Conservation (phyloP, 768 basidiomycete genomes). For the Glaciozyma antarctica region DNA sequence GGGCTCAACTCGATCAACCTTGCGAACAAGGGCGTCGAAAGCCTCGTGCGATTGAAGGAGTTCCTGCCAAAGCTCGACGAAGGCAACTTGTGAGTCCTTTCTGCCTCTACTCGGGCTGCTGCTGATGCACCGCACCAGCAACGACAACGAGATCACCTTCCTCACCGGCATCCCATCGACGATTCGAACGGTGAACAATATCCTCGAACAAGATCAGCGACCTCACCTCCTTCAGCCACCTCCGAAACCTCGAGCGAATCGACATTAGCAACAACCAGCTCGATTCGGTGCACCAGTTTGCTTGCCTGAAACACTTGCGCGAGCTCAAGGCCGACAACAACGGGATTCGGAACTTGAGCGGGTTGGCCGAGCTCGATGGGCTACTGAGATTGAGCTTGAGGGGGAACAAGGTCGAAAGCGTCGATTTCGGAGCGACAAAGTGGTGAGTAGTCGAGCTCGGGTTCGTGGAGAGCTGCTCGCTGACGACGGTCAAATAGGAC, state of each 20-base stretch:
- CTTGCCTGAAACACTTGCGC: conserved; percentile 70
- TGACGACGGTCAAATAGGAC: conserved; percentile 21
- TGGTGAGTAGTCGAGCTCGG: conserved; percentile 50
- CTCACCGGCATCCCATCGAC: conserved; percentile 43
- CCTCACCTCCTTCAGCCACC: conserved; percentile 77
- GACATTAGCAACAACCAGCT: conserved; percentile 86
- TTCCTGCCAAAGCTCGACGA: conserved; percentile 49
- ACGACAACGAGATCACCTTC: conserved; percentile 41
- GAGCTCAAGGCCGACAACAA: conserved; percentile 88
- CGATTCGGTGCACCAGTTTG: conserved; percentile 69
- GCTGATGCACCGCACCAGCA: conserved; percentile 28
- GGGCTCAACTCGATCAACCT: conserved; percentile 64
- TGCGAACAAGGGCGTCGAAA: conserved; percentile 61
- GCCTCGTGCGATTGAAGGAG: conserved; percentile 75
- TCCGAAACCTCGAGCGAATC: conserved; percentile 73
- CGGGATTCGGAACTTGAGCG: conserved; percentile 60
- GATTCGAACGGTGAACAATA: conserved; percentile 39
- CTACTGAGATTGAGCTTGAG: conserved; percentile 75
- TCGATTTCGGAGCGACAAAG: conserved; percentile 55
- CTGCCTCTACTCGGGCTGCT: conserved; percentile 30
- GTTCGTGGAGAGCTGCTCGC: neutral
- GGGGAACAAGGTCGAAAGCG: conserved; percentile 56
- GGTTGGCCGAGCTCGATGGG: conserved; percentile 66
- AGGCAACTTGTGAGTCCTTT: conserved; percentile 55
- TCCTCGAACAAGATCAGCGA: conserved; percentile 59